Evolutionary conservation across 139 green algal genomes (phyloP).

Genomic region (Chlorella ohadii): DNA sequence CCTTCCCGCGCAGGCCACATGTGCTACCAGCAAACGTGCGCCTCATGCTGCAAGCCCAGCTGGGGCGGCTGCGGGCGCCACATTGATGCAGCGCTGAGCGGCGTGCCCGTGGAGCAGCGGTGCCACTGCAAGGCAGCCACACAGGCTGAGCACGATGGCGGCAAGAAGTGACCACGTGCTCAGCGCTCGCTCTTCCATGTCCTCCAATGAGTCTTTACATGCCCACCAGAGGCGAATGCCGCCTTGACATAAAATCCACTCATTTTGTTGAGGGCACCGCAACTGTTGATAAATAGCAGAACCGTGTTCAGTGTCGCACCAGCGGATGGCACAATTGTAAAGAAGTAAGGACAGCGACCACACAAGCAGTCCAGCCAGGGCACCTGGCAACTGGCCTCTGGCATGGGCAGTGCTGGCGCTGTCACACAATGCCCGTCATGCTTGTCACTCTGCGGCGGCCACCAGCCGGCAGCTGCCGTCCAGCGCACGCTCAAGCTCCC

Average conservation of each 20-base stretch:
- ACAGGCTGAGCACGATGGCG: not conserved
- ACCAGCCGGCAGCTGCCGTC: conserved; percentile 4
- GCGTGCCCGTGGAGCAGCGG: conserved; percentile 31
- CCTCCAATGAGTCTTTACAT: no score
- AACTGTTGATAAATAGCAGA: not conserved
- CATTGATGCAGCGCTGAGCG: conserved; percentile 33
- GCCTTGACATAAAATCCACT: not conserved
- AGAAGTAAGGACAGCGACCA: not conserved
- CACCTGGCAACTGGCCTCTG: no score
- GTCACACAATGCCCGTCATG: no score
- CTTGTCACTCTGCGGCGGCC: not conserved
- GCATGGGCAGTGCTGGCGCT: no score
- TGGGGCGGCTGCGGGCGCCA: conserved; percentile 27
- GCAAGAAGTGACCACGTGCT: not conserved
- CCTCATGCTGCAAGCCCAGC: not conserved
- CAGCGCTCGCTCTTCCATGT: no score
- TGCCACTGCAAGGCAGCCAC: conserved; percentile 40
- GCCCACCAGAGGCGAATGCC: not conserved
- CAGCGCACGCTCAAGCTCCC: not conserved
- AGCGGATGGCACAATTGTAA: not conserved
- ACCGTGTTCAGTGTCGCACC: not conserved
- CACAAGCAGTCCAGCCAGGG: no score
- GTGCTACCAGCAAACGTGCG: conserved; percentile 20
- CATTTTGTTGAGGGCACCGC: not conserved
- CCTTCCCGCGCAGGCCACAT: not conserved